Base-by-base conservation (phyloP, 225 moss, liverwort and hornwort genomes). In the Polytrichum formosum region DNA sequence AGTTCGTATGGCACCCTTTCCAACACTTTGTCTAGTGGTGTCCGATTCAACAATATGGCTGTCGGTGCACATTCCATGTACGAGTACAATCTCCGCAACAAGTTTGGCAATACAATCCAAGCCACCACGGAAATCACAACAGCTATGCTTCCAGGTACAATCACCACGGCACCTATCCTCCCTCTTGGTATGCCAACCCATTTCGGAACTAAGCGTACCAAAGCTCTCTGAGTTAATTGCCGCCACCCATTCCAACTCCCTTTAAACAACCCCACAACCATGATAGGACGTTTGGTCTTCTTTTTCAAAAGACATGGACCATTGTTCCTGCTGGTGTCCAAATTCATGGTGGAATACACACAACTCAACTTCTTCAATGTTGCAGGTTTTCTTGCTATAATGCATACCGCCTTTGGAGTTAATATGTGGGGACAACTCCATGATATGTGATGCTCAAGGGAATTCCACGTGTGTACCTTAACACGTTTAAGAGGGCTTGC, bases 1-100 rank as follows among this genome's bases (percentile, higher is more conserved):
- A 83, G 80, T 29, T 86, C 77, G 46, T 86, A 83, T 2, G 86
- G 86, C 67, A 86, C 86, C 68, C 65, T 80, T 46, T 86, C 86
- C 33, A 86, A n/a, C 33, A 86, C 82, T 68, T 73, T 86, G 26
- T 80, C 77, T 9, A 86, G 8, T 0, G 82, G 82, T n/a, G 82
- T 75, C 55, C 16, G 79, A 74, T 65, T 70, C 16, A 86, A 18
- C 64, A 82, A 55, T 67, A 82, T 86, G 31, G 82, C 68, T 19
- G 79, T 74, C 35, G 82, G 82, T 21, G 82, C 77, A 65, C 70
- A 77, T 77, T 83, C 80, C 77, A 80, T 75, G 31, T 82, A 86
- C 9, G 33, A 75, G 53, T 86, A 86, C 65, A 86, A 53, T 62
- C 68, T 70, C 5, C 73, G 75, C 70, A 86, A 63, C 1, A 86